Evolutionary conservation across 352 stramenopile species (phyloP).

Genomic region (Globisporangium lucens): DNA sequence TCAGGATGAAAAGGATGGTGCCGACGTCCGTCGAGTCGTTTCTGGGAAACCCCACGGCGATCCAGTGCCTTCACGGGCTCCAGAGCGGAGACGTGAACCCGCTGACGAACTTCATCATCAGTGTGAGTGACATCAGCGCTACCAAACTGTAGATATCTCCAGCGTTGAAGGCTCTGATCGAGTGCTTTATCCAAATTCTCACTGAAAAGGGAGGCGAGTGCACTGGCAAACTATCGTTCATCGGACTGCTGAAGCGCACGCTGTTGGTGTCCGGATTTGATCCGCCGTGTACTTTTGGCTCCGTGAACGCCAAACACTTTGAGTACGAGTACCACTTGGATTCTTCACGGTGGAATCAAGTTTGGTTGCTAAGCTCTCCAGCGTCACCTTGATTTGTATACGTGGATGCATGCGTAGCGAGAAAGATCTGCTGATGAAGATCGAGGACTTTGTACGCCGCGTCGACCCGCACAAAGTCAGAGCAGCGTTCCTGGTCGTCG

Average conservation of each 20-base stretch:
- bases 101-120: conserved; percentile 67
- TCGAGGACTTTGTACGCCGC: conserved; percentile 26
- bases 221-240: conserved; percentile 51
- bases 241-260: conserved; percentile 35
- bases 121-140: conserved; percentile 22
- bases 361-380: not conserved
- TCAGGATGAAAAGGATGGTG: conserved; percentile 37
- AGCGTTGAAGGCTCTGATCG: too few relatives aligned
- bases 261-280: conserved; percentile 23
- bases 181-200: not conserved
- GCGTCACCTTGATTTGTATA: not conserved
- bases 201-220: conserved; percentile 35
- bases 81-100: conserved; percentile 3
- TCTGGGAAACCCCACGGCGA: conserved; percentile 43
- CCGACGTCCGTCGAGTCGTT: conserved; percentile 35
- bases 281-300: conserved; percentile 24
- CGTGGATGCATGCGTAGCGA: conserved; percentile 23
- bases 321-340: conserved; percentile 24
- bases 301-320: conserved; percentile 38
- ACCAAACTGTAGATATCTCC: too few relatives aligned
- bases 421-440: conserved; percentile 35
- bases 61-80: conserved; percentile 25
- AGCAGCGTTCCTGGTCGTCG: conserved; percentile 43
- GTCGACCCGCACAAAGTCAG: conserved; percentile 24
- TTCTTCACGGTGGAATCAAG: not conserved